Evolutionary conservation across 169 alveolate species (phyloP).

Genomic region (Cryptosporidium ubiquitum): DNA sequence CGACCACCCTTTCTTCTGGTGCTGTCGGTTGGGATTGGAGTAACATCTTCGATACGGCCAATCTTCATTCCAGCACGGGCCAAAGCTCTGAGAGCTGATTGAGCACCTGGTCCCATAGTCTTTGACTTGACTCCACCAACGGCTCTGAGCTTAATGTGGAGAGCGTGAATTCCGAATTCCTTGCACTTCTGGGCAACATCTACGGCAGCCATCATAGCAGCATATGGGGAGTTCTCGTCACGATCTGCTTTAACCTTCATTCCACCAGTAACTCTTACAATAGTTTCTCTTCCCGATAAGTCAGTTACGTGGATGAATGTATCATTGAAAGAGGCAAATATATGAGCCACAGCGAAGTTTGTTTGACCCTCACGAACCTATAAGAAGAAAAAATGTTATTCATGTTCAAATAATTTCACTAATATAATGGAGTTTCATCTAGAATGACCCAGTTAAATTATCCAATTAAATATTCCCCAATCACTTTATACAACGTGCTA

Average conservation of each 20-base stretch:
- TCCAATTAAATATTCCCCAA: not conserved
- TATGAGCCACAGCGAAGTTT: slow-evolving; percentile 99
- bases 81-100: slow-evolving; percentile 98
- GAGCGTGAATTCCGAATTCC: slow-evolving; percentile 97
- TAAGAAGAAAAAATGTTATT: slow-evolving; percentile 2
- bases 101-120: slow-evolving; percentile 99
- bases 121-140: slow-evolving; percentile 96
- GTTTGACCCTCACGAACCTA: slow-evolving; percentile 91
- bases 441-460: not conserved
- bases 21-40: slow-evolving; percentile 99
- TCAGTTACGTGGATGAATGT: slow-evolving; percentile 99
- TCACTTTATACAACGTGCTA: not conserved
- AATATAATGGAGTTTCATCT: not conserved
- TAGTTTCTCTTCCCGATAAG: slow-evolving; percentile 99
- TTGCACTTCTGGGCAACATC: slow-evolving; percentile 97
- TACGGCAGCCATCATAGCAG: slow-evolving; percentile 99
- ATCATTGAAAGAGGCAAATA: slow-evolving; percentile 98
- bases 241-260: slow-evolving; percentile 99
- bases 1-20: slow-evolving; percentile 99
- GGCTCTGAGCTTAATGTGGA: slow-evolving; percentile 99
- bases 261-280: slow-evolving; percentile 99
- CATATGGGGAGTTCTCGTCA: slow-evolving; percentile 99
- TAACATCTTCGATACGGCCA: slow-evolving; percentile 99
- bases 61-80: slow-evolving; percentile 99
- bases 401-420: not conserved